phyloP scores from a whole-genome alignment of 495 filamentous ascomycete species.

The Tetracladium setigerum region DNA sequence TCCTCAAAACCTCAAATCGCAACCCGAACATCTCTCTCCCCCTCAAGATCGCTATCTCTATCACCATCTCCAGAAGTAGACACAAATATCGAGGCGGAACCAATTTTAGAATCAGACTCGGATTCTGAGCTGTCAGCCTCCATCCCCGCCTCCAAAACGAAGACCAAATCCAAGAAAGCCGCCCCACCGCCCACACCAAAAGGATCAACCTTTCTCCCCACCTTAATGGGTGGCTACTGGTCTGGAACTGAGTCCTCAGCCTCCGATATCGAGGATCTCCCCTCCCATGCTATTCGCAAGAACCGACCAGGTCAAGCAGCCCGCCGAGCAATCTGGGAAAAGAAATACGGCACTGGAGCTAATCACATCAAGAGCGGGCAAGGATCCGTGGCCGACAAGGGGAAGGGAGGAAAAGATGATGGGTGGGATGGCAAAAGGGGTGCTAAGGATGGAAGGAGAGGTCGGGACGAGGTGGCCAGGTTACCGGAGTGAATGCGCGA shows the following conservation, averaged over 20 bases:
- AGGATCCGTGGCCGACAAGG: conserved; percentile 9
- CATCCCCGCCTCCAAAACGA: conserved; percentile 1
- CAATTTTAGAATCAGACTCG: conserved; percentile 11
- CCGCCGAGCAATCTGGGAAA: conserved; percentile 80
- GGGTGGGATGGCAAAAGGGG: conserved; percentile 29
- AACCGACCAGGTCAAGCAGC: conserved; percentile 88
- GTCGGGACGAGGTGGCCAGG: conserved; percentile 1
- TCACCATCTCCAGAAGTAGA: background rate
- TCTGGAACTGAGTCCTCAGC: conserved; percentile 67
- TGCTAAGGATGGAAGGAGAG: conserved; percentile 23
- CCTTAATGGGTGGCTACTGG: conserved; percentile 84
- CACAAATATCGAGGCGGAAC: conserved; percentile 14
- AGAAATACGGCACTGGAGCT: conserved; percentile 73
- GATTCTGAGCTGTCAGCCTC: conserved; percentile 5
- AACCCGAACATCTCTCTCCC: background rate
- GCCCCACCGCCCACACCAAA: conserved; percentile 22
- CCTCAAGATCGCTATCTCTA: background rate
- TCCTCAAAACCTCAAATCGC: background rate
- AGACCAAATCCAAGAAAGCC: conserved; percentile 4
- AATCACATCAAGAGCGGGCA: conserved; percentile 52
- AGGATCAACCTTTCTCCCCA: conserved; percentile 74
- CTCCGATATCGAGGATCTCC: conserved; percentile 36
- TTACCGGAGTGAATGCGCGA: conserved; percentile 15
- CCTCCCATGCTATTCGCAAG: conserved; percentile 41
- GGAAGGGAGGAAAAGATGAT: conserved; percentile 19